Percentiles rank a stretch among this genome's conserved stretches.
phyloP scores from a whole-genome alignment of 768 basidiomycete genomes.

The Boletus vermiculosoides region DNA sequence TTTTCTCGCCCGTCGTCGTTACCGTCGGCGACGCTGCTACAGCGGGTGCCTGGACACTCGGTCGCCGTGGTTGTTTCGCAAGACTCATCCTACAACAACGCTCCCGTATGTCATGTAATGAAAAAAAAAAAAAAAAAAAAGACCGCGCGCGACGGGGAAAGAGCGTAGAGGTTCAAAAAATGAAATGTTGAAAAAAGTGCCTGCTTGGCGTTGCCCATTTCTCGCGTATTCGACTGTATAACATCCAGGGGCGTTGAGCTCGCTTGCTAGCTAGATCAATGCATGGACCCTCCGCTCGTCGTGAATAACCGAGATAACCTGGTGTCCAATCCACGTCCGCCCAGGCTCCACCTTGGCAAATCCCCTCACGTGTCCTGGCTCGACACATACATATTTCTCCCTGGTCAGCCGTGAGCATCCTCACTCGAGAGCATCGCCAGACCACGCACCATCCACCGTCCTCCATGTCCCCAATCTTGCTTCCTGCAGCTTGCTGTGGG shows the following conservation, averaged over 20 bases:
- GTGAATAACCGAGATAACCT: constrained; percentile 54
- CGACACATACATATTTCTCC: constrained; percentile 87
- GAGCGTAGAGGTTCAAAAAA: neutral
- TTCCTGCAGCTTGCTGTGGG: constrained; percentile 67
- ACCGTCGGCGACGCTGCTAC: constrained; percentile 34
- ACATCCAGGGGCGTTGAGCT: neutral
- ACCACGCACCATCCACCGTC: constrained; percentile 72
- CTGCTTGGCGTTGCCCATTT: neutral
- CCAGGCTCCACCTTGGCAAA: constrained; percentile 64
- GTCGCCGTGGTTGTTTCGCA: constrained; percentile 16
- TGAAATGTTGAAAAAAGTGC: neutral
- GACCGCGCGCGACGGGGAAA: neutral
- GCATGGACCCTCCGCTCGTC: constrained; percentile 23
- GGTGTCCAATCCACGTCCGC: constrained; percentile 74
- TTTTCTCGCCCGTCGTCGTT: constrained; percentile 31
- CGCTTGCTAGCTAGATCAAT: neutral
- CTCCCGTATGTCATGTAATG: neutral
- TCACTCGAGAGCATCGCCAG: neutral
- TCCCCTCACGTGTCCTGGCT: constrained; percentile 82
- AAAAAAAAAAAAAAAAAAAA: neutral
- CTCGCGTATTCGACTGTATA: neutral
- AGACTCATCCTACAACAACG: constrained; percentile 13
- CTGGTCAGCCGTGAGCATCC: constrained; percentile 35
- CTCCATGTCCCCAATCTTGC: constrained; percentile 88
- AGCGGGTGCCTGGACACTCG: constrained; percentile 22